Evolutionary conservation across 2,329 filamentous ascomycete genomes (phyloP).

Genomic region (Apiospora hydei): DNA sequence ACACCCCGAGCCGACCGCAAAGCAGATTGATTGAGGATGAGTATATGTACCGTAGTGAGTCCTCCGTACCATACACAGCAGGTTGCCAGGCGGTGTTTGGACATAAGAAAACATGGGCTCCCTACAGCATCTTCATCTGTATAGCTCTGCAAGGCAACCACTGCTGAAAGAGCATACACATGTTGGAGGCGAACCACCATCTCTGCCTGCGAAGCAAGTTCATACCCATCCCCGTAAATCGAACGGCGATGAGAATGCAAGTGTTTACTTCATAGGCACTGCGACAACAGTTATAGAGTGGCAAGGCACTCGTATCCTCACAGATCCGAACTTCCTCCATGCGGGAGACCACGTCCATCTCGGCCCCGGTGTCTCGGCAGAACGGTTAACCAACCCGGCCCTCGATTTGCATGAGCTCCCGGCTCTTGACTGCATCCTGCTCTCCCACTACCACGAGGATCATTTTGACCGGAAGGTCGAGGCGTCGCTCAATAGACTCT

Average conservation of each 20-base stretch:
- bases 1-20: neutral
- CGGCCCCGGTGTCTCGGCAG: conserved; percentile 66
- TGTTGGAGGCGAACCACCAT: conserved; percentile 30
- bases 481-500: conserved; percentile 49
- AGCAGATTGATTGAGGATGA: no score
- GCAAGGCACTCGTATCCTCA: conserved; percentile 60
- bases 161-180: conserved; percentile 39
- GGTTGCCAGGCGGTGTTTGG: conserved; percentile 26
- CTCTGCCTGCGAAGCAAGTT: conserved; percentile 35
- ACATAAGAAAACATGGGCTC: conserved; percentile 30
- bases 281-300: conserved; percentile 64
- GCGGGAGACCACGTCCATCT: conserved; percentile 71
- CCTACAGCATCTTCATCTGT: conserved; percentile 36
- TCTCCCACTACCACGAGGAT: conserved; percentile 70
- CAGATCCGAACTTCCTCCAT: conserved; percentile 71
- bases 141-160: conserved; percentile 38
- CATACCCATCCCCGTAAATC: conserved; percentile 36
- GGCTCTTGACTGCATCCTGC: conserved; percentile 63
- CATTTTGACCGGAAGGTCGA: conserved; percentile 52
- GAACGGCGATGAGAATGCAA: conserved; percentile 46
- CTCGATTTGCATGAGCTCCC: conserved; percentile 67
- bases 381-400: conserved; percentile 63
- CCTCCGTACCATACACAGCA: neutral
- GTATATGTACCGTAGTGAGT: neutral
- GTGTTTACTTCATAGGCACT: conserved; percentile 62